phyloP scores from a whole-genome alignment of 345 rosid genomes.

The Citrus sinensis region DVS_A1.0 CM039168.1:7582001-7582500 shows the following conservation, averaged over 20 bases:
- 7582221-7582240: background rate
- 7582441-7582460: too few species aligned
- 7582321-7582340: background rate
- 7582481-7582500: too few species aligned
- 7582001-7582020: too few species aligned
- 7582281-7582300: conserved; percentile 6
- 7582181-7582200: background rate
- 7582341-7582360: background rate
- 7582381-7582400: background rate
- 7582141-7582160: background rate
- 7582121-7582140: background rate
- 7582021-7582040: too few species aligned
- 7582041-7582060: background rate
- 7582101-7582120: background rate
- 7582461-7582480: too few species aligned
- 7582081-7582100: background rate
- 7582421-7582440: background rate
- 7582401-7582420: background rate
- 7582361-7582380: background rate
- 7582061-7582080: background rate
- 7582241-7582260: background rate
- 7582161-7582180: background rate
- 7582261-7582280: conserved; percentile 30
- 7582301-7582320: background rate
- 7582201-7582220: background rate